Evolutionary conservation across 2,329 filamentous ascomycete species (phyloP).

Genomic region (Scedosporium aurantiacum): DNA sequence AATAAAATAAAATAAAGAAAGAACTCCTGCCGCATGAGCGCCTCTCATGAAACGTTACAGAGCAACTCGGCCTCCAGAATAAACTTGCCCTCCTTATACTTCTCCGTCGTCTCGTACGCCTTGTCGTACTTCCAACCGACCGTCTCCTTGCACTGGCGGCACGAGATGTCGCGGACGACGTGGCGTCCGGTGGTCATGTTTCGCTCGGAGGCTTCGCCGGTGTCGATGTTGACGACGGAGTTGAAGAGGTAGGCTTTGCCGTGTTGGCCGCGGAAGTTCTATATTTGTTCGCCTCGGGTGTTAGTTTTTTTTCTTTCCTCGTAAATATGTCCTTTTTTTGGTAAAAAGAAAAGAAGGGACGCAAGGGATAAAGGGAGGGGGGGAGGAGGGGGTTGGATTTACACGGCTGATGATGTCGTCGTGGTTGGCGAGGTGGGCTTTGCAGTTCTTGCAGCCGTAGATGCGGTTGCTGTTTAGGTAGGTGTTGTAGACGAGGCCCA

Average conservation of each 20-base stretch:
- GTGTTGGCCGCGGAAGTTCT: slow-evolving; percentile 98
- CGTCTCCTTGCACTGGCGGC: slow-evolving; percentile 79
- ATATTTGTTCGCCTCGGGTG: slow-evolving; percentile 5
- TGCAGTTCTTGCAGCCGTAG: slow-evolving; percentile 89
- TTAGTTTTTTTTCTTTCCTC: not conserved
- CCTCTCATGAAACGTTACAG: slow-evolving; percentile 55
- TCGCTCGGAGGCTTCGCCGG: slow-evolving; percentile 77
- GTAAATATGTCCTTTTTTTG: not conserved
- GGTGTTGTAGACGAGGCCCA: slow-evolving; percentile 86
- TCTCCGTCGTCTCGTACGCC: slow-evolving; percentile 82
- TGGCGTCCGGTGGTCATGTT: slow-evolving; percentile 97
- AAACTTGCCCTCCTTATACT: slow-evolving; percentile 98
- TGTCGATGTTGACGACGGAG: slow-evolving; percentile 79
- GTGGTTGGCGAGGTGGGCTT: slow-evolving; percentile 88
- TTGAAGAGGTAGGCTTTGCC: slow-evolving; percentile 97
- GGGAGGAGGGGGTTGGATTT: slow-evolving; percentile 21
- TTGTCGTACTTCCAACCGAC: slow-evolving; percentile 99
- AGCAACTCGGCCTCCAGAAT: slow-evolving; percentile 89
- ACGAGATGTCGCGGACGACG: slow-evolving; percentile 85
- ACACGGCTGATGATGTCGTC: slow-evolving; percentile 94
- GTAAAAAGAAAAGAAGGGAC: not conserved
- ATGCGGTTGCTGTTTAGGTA: slow-evolving; percentile 81
- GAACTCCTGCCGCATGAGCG: not conserved
- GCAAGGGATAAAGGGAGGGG: not conserved
- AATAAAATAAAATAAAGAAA: not conserved